A percentile compares a stretch with the other conserved stretches of the same genome.
phyloP scores from a whole-genome alignment of 306 rosid genomes.

The Pterocarpus santalinus region DNA sequence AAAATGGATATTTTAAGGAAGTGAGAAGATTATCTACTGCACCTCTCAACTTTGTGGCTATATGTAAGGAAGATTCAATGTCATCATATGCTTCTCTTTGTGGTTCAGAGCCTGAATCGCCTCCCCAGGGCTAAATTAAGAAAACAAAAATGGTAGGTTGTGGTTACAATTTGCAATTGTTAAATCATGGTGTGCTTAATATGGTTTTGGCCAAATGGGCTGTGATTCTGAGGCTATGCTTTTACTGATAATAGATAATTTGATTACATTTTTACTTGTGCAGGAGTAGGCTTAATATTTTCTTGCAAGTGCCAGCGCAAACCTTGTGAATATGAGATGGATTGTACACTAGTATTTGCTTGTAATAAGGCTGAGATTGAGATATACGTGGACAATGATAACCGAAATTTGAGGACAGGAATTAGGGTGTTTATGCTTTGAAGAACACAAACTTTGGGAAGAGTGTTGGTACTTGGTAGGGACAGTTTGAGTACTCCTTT shows the following conservation, averaged over 20 bases:
- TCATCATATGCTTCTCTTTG: slow-evolving; percentile 85
- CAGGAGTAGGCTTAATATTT: slow-evolving; percentile 63
- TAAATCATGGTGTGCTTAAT: not conserved
- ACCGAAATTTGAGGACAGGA: slow-evolving; percentile 60
- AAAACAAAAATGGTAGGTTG: slow-evolving; percentile 50
- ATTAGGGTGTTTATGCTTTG: slow-evolving; percentile 55
- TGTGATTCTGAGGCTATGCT: not conserved
- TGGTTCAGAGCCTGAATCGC: slow-evolving; percentile 93
- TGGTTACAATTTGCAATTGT: slow-evolving; percentile 3
- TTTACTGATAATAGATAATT: slow-evolving; percentile 6
- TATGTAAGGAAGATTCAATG: slow-evolving; percentile 91
- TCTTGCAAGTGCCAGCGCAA: slow-evolving; percentile 52
- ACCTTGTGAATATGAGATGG: slow-evolving; percentile 76
- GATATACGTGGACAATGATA: slow-evolving; percentile 56
- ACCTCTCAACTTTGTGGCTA: slow-evolving; percentile 88
- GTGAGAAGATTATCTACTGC: slow-evolving; percentile 84
- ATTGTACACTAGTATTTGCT: slow-evolving; percentile 70
- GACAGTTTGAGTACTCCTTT: slow-evolving; percentile 45
- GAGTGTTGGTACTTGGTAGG: slow-evolving; percentile 55
- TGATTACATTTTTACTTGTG: slow-evolving; percentile 33
- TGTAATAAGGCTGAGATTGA: slow-evolving; percentile 62
- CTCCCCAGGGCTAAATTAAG: slow-evolving; percentile 67
- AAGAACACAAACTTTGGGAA: slow-evolving; percentile 47
- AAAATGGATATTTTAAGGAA: slow-evolving; percentile 91
- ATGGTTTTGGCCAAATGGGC: not conserved